Evolutionary conservation across 768 basidiomycete genomes (phyloP).

Genomic region (Xerocomus brunneocitrinus): DNA sequence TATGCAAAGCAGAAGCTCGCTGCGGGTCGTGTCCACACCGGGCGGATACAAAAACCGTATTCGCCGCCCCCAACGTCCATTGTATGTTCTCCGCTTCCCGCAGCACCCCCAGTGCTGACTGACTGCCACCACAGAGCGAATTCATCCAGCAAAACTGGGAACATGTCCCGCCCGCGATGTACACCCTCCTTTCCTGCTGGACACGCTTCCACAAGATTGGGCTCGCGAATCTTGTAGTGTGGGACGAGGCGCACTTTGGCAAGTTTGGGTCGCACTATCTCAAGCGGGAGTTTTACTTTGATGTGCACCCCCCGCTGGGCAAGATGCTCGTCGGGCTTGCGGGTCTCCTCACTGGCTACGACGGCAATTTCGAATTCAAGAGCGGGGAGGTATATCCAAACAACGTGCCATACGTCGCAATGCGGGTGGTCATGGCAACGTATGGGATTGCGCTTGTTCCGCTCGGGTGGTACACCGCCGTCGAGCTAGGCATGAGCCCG

Average conservation of each 20-base stretch:
- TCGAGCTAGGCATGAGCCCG: slow-evolving; percentile 87
- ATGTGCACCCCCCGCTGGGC: slow-evolving; percentile 96
- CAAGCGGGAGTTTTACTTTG: slow-evolving; percentile 98
- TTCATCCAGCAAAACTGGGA: slow-evolving; percentile 78
- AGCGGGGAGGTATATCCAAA: slow-evolving; percentile 83
- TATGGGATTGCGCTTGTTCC: slow-evolving; percentile 97
- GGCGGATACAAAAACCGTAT: slow-evolving; percentile 55
- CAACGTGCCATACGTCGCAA: slow-evolving; percentile 85
- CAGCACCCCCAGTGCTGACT: slow-evolving; percentile 3
- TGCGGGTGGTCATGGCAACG: slow-evolving; percentile 91
- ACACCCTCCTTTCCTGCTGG: slow-evolving; percentile 92
- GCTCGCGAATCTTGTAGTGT: slow-evolving; percentile 78
- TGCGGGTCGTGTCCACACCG: slow-evolving; percentile 45
- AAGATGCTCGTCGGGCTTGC: slow-evolving; percentile 98
- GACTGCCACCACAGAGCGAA: slow-evolving; percentile 47
- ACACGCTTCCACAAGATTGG: slow-evolving; percentile 95
- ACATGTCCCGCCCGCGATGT: slow-evolving; percentile 72
- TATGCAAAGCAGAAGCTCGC: slow-evolving; percentile 45
- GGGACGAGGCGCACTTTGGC: slow-evolving; percentile 99
- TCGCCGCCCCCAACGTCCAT: slow-evolving; percentile 64
- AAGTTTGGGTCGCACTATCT: slow-evolving; percentile 98
- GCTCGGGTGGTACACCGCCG: slow-evolving; percentile 93
- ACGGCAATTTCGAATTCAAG: slow-evolving; percentile 91
- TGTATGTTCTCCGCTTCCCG: slow-evolving; percentile 34
- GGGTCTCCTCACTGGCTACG: slow-evolving; percentile 86